Base-by-base conservation (phyloP, 768 basidiomycete species). In the Russula sp. region DNA sequence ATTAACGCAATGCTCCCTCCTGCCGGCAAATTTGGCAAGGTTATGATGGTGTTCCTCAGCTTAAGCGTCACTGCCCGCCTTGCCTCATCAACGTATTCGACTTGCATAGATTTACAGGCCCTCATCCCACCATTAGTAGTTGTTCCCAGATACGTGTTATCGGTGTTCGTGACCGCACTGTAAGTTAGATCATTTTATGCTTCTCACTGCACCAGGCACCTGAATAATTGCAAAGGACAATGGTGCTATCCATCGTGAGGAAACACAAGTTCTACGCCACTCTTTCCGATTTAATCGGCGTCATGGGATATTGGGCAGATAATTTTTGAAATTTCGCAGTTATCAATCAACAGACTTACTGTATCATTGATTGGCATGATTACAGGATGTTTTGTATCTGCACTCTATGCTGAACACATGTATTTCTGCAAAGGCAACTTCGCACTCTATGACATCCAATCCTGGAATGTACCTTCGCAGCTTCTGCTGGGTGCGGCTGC, bases 81-180 rank as follows among this genome's bases (percentile, higher is more conserved):
- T 52, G 88, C 90, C 1, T 83, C 87, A 3, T 88, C 90, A 8
- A 85, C 93, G 65, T 97, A 97, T 74, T 90, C 88, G 50, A 82
- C 88, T 61, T 83, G 85, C 67, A 79, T 93, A 65, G 87, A 84
- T 71, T 76, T 90, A 66, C 91, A 93, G 71, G 79, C 88, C 1
- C 79, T 87, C 69, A 72, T 88, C 4, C 89, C 90, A 0, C 78
- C 76, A 48, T 77, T 86, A 36, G 77, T 79, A 14, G 75, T 72
- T 63, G 79, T 90, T 9, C 90, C 89, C 2, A 79, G 89, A 70
- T 91, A 87, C 72, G 75, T 90, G 18, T 85, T 92, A 72, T 81
- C 84, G 5, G 68, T 90, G 16, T 68, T 90, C 56, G 84, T 84
- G 8, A 86, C 81, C 14, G 86, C 82, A 3, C 83, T 89, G 87